phyloP scores from a whole-genome alignment of 352 stramenopile genomes.

The Globisporangium apiculatum region DNA sequence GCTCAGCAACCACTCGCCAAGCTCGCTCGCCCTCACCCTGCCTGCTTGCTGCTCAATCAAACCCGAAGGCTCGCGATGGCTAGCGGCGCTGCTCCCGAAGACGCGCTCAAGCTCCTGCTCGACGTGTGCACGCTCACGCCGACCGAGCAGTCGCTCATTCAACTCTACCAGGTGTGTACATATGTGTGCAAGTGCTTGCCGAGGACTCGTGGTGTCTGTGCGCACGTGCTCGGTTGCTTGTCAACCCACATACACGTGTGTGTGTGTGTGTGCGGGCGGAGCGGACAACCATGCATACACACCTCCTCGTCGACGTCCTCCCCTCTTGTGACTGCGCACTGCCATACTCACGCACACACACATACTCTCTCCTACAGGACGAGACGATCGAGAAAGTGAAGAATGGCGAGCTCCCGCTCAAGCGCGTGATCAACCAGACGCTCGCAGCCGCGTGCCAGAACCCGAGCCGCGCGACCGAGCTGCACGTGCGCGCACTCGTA shows the following conservation, averaged over 20 bases:
- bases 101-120: constrained; percentile 58
- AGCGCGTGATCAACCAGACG: constrained; percentile 56
- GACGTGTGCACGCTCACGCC: constrained; percentile 45
- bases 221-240: neutral
- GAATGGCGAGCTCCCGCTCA: constrained; percentile 46
- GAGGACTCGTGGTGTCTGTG: too few species aligned
- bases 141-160: constrained; percentile 39
- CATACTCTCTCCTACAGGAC: constrained; percentile 17
- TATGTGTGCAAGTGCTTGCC: neutral
- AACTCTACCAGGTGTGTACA: constrained; percentile 42
- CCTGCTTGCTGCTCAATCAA: too few species aligned
- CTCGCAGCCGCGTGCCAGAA: constrained; percentile 45
- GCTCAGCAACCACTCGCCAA: too few species aligned
- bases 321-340: neutral
- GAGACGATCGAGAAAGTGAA: constrained; percentile 61
- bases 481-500: constrained; percentile 46
- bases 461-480: constrained; percentile 49
- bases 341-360: neutral
- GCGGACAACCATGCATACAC: neutral
- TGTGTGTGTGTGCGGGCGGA: too few species aligned
- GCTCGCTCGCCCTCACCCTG: too few species aligned
- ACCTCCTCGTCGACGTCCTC: too few species aligned
- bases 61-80: constrained; percentile 7
- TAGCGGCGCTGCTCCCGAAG: constrained; percentile 21
- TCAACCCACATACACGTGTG: neutral